phyloP scores from a whole-genome alignment of 169 alveolate genomes.

The Plasmodium gaboni region DNA sequence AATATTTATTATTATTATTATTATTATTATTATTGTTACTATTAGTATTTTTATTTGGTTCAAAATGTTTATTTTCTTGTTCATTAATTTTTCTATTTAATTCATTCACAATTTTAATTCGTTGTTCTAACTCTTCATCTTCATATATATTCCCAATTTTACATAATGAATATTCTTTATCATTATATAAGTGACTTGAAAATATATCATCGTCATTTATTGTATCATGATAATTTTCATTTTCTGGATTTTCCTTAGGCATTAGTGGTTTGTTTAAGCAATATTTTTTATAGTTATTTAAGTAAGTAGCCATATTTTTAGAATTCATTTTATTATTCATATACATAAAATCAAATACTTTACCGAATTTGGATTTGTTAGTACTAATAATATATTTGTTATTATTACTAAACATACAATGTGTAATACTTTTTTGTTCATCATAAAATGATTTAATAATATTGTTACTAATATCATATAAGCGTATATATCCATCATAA shows the following conservation, averaged over 20 bases:
- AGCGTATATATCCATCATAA: constrained; percentile 68
- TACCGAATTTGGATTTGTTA: constrained; percentile 31
- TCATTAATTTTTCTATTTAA: constrained; percentile 42
- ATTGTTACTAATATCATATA: constrained; percentile 72
- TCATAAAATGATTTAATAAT: constrained; percentile 57
- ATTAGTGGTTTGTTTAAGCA: constrained; percentile 13
- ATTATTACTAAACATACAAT: constrained; percentile 67
- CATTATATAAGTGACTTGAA: constrained; percentile 30
- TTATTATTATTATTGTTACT: neutral
- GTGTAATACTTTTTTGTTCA: constrained; percentile 74
- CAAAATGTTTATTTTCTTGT: constrained; percentile 7
- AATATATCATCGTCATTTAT: constrained; percentile 24
- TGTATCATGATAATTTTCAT: neutral
- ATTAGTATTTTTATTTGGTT: neutral
- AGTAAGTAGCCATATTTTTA: constrained; percentile 51
- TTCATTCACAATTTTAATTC: constrained; percentile 53
- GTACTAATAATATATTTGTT: constrained; percentile 74
- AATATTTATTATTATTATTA: neutral
- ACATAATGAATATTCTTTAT: constrained; percentile 24
- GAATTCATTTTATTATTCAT: constrained; percentile 64
- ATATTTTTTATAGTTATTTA: constrained; percentile 32
- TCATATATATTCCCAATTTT: constrained; percentile 33
- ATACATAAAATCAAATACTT: constrained; percentile 66
- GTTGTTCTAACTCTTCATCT: constrained; percentile 43
- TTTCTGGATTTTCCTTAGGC: neutral